Evolutionary conservation across 345 rosid species (phyloP), one percentile per base, ranked within the genome.

Genomic region (Hevea brasiliensis): DNA sequence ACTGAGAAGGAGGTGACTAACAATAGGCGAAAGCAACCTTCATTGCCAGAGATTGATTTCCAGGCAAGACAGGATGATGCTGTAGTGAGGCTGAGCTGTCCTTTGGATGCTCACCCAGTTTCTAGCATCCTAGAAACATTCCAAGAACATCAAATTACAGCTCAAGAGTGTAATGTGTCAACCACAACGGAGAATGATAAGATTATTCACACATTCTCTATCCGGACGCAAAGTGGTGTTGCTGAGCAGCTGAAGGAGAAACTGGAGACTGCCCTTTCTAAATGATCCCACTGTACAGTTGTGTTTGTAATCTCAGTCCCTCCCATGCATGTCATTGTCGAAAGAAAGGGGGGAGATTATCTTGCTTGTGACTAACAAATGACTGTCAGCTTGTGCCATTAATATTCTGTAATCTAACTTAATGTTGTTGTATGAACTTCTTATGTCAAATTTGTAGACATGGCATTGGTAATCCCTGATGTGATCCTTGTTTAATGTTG

Each of bases 241-340:
- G 92, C 96, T 2, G 97, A 88, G 80, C 94, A 90, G 77, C 73
- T 95, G 79, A 95, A 89, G 84, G 91, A 92, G 78, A 87, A 90
- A 88, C 91, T 95, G 48, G 73, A 81, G 53, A 85, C 90, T 7
- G 85, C 90, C 55, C 74, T 95, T 44, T 64, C 86, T 1, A 85
- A 87, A 74, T 89, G 85, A 84, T 62, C n/a, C 26, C 40, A 23
- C 37, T 65, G 71, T 73, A 42, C 48, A 32, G 67, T 61, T 61
- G 59, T 73, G 40, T 45, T 37, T 45, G 55, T 57, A 40, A 23
- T 74, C 21, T 17, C 23, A 17, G 21, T 24, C 32, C 57, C 21
- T 23, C 14, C 68, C 17, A 11, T 64, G 71, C 44, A 40, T 59
- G 47, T 1, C n/a, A 37, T 47, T 65, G 71, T 62, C n/a, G 56